Evolutionary conservation across 2,329 filamentous ascomycete genomes (phyloP), one percentile per base, ranked within the genome.

Genomic region (Clarireedia paspali): DNA sequence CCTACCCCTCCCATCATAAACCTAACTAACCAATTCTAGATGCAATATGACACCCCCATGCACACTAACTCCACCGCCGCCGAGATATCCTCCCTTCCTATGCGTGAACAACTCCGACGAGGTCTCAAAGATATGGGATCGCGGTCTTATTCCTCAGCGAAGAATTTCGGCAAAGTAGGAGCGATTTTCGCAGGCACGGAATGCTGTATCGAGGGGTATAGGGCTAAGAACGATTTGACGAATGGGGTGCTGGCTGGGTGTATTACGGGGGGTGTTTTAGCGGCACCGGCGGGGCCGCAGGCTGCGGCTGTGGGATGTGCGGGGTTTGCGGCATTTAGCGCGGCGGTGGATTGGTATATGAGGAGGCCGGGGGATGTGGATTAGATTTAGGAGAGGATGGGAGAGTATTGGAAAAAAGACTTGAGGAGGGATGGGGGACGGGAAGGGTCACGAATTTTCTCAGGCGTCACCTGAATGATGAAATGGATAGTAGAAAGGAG

Each of bases 1-100:
- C 20, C 20, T 20, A 4, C 14, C 39, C 15, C 5, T 42, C 15
- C 39, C 15, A 12, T 42, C 5, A 5, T 6, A 42, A n/a, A 4
- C 39, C 3, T 10, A n/a, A 7, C 39, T 42, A 42, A 42, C 4
- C n/a, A 4, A 10, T 39, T 10, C 30, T 52, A 95, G 90, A 99
- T 99, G 94, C 87, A 90, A 73, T 99, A 99, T 81, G 94, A 99
- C 71, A 96, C 91, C 0, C 89, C 92, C 57, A 86, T 91, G 49
- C 73, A 75, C 39, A 64, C 72, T 45, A 73, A 73, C 66, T 65
- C 67, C 48, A 64, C 61, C 50, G 72, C 69, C 63, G 68, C 64
- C 24, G 70, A 76, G 48, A 67, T 84, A 58, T 70, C 75, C 44
- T 77, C 77, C n/a, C 83, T 99, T 20, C 91, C 94, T 27, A 79